Percentiles rank a stretch among this genome's conserved stretches.
Conservation (phyloP, 1,284 basidiomycete genomes). For the Baeospora myosura region DNA sequence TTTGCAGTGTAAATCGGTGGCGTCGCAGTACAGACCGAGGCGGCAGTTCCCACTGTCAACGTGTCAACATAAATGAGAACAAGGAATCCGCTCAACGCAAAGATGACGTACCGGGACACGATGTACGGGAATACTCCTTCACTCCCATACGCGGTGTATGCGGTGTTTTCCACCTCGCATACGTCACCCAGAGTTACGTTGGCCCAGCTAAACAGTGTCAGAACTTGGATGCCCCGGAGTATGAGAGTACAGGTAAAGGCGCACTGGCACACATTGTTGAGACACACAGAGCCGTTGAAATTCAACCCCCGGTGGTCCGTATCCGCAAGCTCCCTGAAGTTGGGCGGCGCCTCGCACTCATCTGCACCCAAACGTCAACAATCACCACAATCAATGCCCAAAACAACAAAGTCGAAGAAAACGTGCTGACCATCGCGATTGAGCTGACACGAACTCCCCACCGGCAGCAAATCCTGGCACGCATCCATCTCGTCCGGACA, state of each 20-base stretch:
- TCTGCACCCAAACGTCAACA: conserved; percentile 38
- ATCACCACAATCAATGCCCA: neutral
- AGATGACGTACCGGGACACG: conserved; percentile 58
- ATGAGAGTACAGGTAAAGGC: conserved; percentile 22
- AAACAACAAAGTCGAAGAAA: neutral
- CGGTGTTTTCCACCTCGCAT: conserved; percentile 74
- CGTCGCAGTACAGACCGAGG: conserved; percentile 69
- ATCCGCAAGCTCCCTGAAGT: conserved; percentile 58
- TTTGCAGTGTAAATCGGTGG: conserved; percentile 50
- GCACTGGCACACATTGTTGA: conserved; percentile 76
- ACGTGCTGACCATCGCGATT: conserved; percentile 73
- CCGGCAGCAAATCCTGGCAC: conserved; percentile 55
- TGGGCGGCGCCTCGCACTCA: conserved; percentile 63
- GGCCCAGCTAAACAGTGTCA: conserved; percentile 48
- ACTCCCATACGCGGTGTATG: conserved; percentile 61
- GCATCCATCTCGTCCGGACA: conserved; percentile 80
- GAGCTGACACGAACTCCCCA: conserved; percentile 72
- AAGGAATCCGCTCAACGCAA: neutral
- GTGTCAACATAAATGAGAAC: neutral
- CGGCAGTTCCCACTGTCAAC: conserved; percentile 55
- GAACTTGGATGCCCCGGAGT: neutral
- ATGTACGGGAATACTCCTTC: conserved; percentile 63
- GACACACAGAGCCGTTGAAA: conserved; percentile 74
- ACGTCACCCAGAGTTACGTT: conserved; percentile 57
- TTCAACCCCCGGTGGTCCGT: conserved; percentile 55